Conservation (phyloP, 345 rosid species). For the Isatis tinctoria region DNA sequence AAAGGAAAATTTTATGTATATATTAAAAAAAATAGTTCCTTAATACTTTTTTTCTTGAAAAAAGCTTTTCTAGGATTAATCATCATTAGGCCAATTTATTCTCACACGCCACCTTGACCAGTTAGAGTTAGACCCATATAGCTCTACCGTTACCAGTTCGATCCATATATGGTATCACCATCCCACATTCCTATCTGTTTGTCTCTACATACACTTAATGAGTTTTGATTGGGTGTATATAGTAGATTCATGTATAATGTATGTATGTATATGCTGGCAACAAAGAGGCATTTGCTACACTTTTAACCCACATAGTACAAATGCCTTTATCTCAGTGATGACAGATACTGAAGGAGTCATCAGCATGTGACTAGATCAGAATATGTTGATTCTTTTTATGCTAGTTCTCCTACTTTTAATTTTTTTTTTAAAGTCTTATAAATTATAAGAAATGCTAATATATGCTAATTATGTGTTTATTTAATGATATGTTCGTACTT, state of each 20-base stretch:
- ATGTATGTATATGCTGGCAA: not conserved
- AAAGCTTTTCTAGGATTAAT: not conserved
- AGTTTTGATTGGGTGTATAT: not conserved
- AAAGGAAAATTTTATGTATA: not conserved
- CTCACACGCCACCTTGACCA: not conserved
- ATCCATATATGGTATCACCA: not conserved
- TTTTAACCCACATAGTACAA: constrained; percentile 27
- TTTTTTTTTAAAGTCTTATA: not conserved
- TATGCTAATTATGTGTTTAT: not conserved
- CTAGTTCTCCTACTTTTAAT: not conserved
- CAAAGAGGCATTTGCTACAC: constrained; percentile 22
- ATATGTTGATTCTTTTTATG: constrained; percentile 28
- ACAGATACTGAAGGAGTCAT: constrained; percentile 32
- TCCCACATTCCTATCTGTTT: not conserved
- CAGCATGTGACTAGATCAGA: constrained; percentile 36
- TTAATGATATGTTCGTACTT: constrained; percentile 13
- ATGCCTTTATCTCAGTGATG: constrained; percentile 23
- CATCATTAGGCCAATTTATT: not conserved
- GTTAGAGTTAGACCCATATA: not conserved
- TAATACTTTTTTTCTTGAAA: not conserved
- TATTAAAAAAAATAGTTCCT: not conserved
- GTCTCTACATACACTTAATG: not conserved
- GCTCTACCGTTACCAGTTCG: not conserved
- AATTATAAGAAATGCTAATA: not conserved
- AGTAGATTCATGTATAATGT: not conserved